Conservation (phyloP, 148 eudicot species). For the Vaccinium corymbosum region DNA sequence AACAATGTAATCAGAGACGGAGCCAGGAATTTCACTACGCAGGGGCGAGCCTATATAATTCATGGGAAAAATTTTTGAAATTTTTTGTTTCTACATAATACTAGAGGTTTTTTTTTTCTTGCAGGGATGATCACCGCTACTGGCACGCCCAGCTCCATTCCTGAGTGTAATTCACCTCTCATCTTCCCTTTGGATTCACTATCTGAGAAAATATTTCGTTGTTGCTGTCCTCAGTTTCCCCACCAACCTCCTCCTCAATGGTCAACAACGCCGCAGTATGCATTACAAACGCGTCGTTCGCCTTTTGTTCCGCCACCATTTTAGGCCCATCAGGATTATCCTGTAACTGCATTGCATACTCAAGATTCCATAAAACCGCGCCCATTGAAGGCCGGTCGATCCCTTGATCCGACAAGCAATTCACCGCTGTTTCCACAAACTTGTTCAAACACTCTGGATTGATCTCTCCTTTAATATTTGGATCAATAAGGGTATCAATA, state of each 20-base stretch:
- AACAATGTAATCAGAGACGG: not conserved
- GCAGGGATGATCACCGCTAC: too few relatives aligned
- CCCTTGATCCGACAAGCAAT: slow-evolving; percentile 19
- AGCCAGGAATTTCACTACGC: too few relatives aligned
- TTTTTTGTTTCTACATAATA: too few relatives aligned
- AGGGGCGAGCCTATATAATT: too few relatives aligned
- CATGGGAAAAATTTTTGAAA: too few relatives aligned
- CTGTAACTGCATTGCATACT: slow-evolving; percentile 24
- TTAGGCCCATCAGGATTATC: slow-evolving; percentile 3
- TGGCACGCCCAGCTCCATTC: too few relatives aligned
- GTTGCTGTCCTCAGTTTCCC: not conserved
- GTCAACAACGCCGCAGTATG: not conserved
- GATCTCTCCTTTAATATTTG: slow-evolving; percentile 10
- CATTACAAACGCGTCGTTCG: not conserved
- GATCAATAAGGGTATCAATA: not conserved
- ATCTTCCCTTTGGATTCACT: slow-evolving; percentile 18
- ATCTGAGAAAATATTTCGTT: slow-evolving; percentile 20
- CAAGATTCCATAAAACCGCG: slow-evolving; percentile 17
- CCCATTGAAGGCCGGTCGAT: slow-evolving; percentile 25
- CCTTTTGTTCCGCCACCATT: not conserved
- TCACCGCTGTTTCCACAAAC: slow-evolving; percentile 19
- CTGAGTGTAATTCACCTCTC: not conserved
- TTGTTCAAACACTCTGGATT: slow-evolving; percentile 20
- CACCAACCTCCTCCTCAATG: slow-evolving; percentile 2
- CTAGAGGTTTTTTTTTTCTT: too few relatives aligned